Evolutionary conservation across 352 stramenopile genomes (phyloP), one percentile per base, ranked within the genome.

Genomic region (Globisporangium cylindrosporum): DNA sequence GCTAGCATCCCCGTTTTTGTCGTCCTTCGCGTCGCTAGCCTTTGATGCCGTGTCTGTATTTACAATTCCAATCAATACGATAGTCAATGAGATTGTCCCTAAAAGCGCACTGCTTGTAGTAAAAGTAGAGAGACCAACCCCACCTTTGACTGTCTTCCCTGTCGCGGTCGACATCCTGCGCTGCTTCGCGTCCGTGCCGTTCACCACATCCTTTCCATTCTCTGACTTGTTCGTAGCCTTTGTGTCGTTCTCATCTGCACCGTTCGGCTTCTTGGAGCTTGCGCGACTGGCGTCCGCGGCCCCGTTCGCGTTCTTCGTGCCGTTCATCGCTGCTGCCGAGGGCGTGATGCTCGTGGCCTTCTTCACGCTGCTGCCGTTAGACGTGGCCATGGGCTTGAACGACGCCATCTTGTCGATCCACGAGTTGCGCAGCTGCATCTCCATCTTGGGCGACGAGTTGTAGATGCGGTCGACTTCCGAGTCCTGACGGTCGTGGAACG

Each of bases 381-480:
- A 9, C 38, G 69, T 29, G 3, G 77, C 29, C 57, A 86, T 58
- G 4, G 81, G 74, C 73, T 94, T 94, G 65, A 92, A 91, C 20
- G 84, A 78, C 60, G 85, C 78, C 76, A 94, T 90, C 75, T 90
- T 90, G 70, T 96, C 88, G 69, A 96, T 92, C 88, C 88, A 96
- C 65, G 88, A 96, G 64, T 92, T 93, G 61, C 85, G 88, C 72
- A 94, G 67, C 70, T 94, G 85, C 68, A 87, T 81, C 66, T 94
- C 88, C 79, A 94, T 92, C 67, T 96, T 96, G 20, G 89, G 89
- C 62, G 89, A 96, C 66, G 87, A 93, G 69, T 94, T 96, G 77
- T 91, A 96, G 70, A 96, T 94, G 57, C 87, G 87, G 60, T 96
- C 89, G 32, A 96, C 87, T 76, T 96, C 89, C 66, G 89, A 96